Evolutionary conservation across 495 filamentous ascomycete genomes (phyloP).

Genomic region (Pyronema omphalodes): DNA sequence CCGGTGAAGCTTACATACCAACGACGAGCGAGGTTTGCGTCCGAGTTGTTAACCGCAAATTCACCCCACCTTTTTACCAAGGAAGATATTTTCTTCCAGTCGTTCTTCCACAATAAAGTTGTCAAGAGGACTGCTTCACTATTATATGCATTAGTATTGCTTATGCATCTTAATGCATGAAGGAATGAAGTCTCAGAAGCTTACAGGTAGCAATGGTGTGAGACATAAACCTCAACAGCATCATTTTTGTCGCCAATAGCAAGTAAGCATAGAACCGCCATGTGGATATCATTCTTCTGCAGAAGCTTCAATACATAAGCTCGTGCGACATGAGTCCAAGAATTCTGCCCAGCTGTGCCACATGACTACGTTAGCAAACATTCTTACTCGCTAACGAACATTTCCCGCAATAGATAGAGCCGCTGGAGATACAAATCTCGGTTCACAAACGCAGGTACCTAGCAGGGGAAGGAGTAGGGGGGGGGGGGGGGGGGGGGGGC

Average conservation of each 20-base stretch:
- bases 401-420: no score
- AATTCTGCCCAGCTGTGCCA: constrained; percentile 39
- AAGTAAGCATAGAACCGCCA: constrained; percentile 74
- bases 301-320: constrained; percentile 82
- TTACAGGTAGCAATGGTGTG: constrained; percentile 80
- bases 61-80: constrained; percentile 92
- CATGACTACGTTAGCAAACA: constrained; percentile 4
- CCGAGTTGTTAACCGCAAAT: constrained; percentile 64
- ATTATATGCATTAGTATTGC: background rate
- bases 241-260: constrained; percentile 86
- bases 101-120: constrained; percentile 28
- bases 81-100: constrained; percentile 80
- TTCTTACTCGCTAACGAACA: background rate
- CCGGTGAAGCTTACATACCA: constrained; percentile 33
- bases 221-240: constrained; percentile 90
- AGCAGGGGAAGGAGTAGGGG: no score
- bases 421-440: no score
- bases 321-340: constrained; percentile 76
- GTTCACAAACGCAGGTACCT: no score
- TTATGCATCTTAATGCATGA: constrained; percentile 37
- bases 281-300: constrained; percentile 79
- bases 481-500: background rate
- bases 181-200: constrained; percentile 42
- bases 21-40: constrained; percentile 77
- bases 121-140: constrained; percentile 26